Percentiles rank a stretch among this genome's conserved stretches.
These are phyloP conservation scores for Lizonia empirigonia DNA, from an alignment of 2,329 filamentous ascomycete genomes.

Conservation along the genomic window DNA sequence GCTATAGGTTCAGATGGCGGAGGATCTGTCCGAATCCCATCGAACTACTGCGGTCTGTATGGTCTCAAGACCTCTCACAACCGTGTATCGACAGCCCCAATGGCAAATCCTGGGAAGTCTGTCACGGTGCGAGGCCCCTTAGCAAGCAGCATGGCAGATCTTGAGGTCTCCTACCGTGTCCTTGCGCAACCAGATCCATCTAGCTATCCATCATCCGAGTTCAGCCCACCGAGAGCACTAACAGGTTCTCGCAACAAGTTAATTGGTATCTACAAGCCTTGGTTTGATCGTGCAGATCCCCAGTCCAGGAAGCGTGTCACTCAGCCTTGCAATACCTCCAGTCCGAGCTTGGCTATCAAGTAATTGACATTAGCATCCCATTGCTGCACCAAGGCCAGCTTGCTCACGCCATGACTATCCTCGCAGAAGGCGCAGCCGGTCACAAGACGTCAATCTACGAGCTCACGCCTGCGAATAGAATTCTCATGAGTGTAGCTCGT, in stretches of 20 bases:
- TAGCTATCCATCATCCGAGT: conserved; percentile 65
- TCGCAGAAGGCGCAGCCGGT: conserved; percentile 68
- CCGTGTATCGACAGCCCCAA: conserved; percentile 66
- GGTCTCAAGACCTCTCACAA: conserved; percentile 81
- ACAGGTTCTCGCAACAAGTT: conserved; percentile 56
- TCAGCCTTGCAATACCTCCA: conserved; percentile 65
- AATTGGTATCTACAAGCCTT: conserved; percentile 72
- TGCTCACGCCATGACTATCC: conserved; percentile 78
- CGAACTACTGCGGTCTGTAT: conserved; percentile 78
- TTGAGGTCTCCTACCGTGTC: conserved; percentile 80
- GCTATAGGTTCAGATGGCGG: conserved; percentile 74
- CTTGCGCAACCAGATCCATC: conserved; percentile 75
- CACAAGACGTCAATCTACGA: conserved; percentile 58
- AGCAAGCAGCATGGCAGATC: conserved; percentile 74
- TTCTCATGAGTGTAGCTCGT: conserved; percentile 69
- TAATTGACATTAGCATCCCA: conserved; percentile 69
- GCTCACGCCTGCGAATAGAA: conserved; percentile 69
- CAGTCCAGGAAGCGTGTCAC: conserved; percentile 67
- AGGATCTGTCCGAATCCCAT: conserved; percentile 75
- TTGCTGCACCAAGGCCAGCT: conserved; percentile 72
- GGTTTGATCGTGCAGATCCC: conserved; percentile 72
- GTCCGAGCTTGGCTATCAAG: conserved; percentile 57
- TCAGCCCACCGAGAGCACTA: conserved; percentile 61
- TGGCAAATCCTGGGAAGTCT: conserved; percentile 63
- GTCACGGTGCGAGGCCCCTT: conserved; percentile 76